Conservation (phyloP, 129 eudicot species). For the Silybum marianum region DNA sequence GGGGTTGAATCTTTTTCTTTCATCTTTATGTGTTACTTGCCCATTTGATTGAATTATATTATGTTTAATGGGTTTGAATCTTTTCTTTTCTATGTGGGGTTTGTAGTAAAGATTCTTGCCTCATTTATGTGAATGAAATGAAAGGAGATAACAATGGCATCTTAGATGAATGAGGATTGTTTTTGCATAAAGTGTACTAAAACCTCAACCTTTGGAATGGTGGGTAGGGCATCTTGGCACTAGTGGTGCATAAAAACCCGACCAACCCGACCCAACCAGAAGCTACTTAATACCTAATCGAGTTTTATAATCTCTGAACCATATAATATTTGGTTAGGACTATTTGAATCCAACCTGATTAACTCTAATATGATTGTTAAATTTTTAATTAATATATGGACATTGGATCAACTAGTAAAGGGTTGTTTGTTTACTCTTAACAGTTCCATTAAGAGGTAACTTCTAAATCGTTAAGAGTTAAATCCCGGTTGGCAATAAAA, state of each 20-base stretch:
- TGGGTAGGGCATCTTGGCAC: not conserved
- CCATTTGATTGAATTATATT: not conserved
- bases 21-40: not conserved
- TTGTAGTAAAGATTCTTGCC: not conserved
- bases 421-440: no score
- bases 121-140: not conserved
- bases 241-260: not conserved
- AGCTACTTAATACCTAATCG: no score
- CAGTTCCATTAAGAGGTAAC: no score
- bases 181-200: not conserved
- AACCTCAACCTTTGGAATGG: not conserved
- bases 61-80: not conserved
- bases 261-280: not conserved
- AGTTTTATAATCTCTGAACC: no score
- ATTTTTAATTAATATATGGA: no score
- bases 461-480: no score
- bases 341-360: no score
- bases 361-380: no score
- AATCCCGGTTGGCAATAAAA: no score
- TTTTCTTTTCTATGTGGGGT: not conserved
- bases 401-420: no score
- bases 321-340: no score
- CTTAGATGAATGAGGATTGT: not conserved
- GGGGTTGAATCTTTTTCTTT: not conserved
- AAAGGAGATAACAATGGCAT: not conserved